Conservation (phyloP, 2,329 filamentous ascomycete genomes). For the Cercospora sojina region DNA sequence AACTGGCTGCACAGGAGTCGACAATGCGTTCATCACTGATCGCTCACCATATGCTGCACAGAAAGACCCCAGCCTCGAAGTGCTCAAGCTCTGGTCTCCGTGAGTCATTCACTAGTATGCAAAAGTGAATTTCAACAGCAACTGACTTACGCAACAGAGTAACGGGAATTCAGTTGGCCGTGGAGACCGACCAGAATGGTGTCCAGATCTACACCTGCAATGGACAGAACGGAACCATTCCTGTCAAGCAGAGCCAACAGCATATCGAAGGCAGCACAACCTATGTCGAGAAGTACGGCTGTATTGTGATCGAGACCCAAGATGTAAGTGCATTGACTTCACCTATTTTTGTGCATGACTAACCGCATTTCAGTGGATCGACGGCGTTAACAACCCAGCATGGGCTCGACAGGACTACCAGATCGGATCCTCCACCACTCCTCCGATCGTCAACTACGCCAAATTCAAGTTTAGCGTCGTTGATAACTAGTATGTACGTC, state of each 20-base stretch:
- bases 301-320: slow-evolving; percentile 72
- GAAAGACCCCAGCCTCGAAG: slow-evolving; percentile 31
- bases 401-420: slow-evolving; percentile 67
- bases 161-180: slow-evolving; percentile 35
- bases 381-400: slow-evolving; percentile 89
- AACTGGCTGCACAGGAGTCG: slow-evolving; percentile 78
- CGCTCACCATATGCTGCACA: slow-evolving; percentile 28
- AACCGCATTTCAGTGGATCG: slow-evolving; percentile 62
- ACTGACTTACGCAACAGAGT: neutral
- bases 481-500: slow-evolving; percentile 4
- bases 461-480: slow-evolving; percentile 27
- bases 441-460: slow-evolving; percentile 27
- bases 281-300: slow-evolving; percentile 65
- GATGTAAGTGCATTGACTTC: slow-evolving; percentile 26
- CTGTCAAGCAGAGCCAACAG: slow-evolving; percentile 36
- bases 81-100: slow-evolving; percentile 29
- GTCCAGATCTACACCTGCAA: slow-evolving; percentile 37
- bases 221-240: slow-evolving; percentile 36
- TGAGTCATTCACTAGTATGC: neutral
- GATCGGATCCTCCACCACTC: slow-evolving; percentile 40
- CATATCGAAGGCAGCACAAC: slow-evolving; percentile 28
- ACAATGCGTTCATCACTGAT: slow-evolving; percentile 50
- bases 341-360: neutral
- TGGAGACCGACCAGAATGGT: slow-evolving; percentile 35
- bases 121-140: neutral